Evolutionary conservation across 78 protist species (phyloP).

Genomic region (slime mould (Dictyostelium discoideum)): dicty_2.7 NC_007088.5:3134001-3134500

Average conservation of each 20-base stretch:
- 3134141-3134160: background rate
- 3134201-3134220: background rate
- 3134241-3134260: constrained; percentile 5
- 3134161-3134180: background rate
- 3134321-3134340: background rate
- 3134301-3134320: background rate
- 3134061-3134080: background rate
- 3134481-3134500: constrained; percentile 31
- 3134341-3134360: background rate
- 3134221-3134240: background rate
- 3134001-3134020: background rate
- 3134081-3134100: constrained; percentile 29
- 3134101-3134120: constrained; percentile 25
- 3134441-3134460: background rate
- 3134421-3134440: background rate
- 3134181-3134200: constrained; percentile 6
- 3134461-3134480: constrained; percentile 17
- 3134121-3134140: constrained; percentile 10
- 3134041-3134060: background rate
- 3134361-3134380: background rate
- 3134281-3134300: background rate
- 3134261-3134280: constrained; percentile 33
- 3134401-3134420: background rate
- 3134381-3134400: background rate
- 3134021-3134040: background rate